These are phyloP conservation scores for Colletotrichum lindemuthianum DNA, from an alignment of 2,329 filamentous ascomycete genomes.

Conservation along the genomic window DNA sequence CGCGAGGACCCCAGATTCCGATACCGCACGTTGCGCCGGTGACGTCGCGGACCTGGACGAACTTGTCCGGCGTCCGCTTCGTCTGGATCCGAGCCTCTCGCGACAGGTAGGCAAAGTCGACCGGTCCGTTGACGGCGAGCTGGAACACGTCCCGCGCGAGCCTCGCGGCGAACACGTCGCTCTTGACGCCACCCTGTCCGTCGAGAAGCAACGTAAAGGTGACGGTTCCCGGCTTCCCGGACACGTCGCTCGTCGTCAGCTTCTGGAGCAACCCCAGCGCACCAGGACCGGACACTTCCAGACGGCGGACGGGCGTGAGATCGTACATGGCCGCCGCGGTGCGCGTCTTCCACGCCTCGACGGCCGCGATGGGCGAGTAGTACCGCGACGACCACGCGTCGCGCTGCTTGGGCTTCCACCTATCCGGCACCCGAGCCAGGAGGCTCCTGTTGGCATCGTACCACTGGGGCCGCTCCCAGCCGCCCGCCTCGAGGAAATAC, in stretches of 20 bases:
- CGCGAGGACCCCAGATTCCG: constrained; percentile 70
- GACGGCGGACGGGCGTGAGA: constrained; percentile 67
- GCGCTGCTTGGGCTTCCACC: constrained; percentile 65
- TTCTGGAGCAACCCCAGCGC: constrained; percentile 64
- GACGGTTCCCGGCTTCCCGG: constrained; percentile 57
- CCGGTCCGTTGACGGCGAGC: constrained; percentile 64
- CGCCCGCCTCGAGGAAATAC: constrained; percentile 67
- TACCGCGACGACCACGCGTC: constrained; percentile 68
- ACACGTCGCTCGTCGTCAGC: constrained; percentile 61
- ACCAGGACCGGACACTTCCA: constrained; percentile 68
- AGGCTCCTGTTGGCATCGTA: constrained; percentile 66
- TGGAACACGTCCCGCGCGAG: constrained; percentile 62
- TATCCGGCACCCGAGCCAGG: constrained; percentile 58
- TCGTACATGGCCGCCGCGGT: constrained; percentile 71
- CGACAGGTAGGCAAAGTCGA: constrained; percentile 63
- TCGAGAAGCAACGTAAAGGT: constrained; percentile 68
- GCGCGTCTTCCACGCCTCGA: constrained; percentile 72
- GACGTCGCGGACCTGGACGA: constrained; percentile 65
- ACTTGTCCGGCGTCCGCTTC: constrained; percentile 50
- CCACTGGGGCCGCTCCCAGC: constrained; percentile 73
- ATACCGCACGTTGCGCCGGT: constrained; percentile 69
- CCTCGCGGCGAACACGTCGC: constrained; percentile 66
- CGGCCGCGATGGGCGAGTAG: constrained; percentile 68
- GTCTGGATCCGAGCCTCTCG: constrained; percentile 62
- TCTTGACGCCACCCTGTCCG: constrained; percentile 60